These are phyloP conservation scores for Amphirosellinia nigrospora DNA, from an alignment of 495 filamentous ascomycete species.

Conservation along the genomic window DNA sequence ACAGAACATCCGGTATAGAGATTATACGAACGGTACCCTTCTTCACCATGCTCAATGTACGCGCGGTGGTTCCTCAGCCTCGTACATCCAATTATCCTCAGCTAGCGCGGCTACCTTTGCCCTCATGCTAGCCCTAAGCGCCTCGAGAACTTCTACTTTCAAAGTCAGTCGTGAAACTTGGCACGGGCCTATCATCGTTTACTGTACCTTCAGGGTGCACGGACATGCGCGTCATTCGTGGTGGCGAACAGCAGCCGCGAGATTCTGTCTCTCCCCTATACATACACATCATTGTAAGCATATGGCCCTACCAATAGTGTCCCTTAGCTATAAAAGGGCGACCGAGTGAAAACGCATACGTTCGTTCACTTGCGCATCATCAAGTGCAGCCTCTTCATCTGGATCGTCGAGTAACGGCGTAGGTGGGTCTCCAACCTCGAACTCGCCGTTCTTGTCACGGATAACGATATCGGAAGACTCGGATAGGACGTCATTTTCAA, in stretches of 20 bases:
- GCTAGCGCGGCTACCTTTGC: conserved; percentile 73
- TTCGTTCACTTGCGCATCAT: conserved; percentile 54
- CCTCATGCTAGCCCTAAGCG: conserved; percentile 72
- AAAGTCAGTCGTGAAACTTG: conserved; percentile 9
- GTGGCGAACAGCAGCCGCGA: conserved; percentile 62
- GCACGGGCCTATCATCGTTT: conserved; percentile 28
- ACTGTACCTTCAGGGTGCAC: conserved; percentile 69
- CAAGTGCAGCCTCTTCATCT: conserved; percentile 53
- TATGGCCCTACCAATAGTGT: background rate
- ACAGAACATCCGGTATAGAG: conserved; percentile 7
- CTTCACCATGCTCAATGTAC: conserved; percentile 20
- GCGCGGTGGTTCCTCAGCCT: conserved; percentile 66
- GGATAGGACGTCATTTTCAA: conserved; percentile 43
- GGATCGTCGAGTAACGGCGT: conserved; percentile 59
- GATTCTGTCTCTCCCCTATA: conserved; percentile 52
- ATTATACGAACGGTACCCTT: conserved; percentile 7
- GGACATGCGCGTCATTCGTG: conserved; percentile 64
- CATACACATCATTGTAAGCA: conserved; percentile 2
- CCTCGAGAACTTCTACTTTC: conserved; percentile 69
- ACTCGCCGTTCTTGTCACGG: conserved; percentile 75
- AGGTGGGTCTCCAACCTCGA: conserved; percentile 72
- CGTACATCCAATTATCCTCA: conserved; percentile 93
- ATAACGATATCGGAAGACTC: conserved; percentile 73
- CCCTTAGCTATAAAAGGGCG: background rate
- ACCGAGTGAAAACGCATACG: conserved; percentile 28